phyloP scores from a whole-genome alignment of 768 basidiomycete genomes.

The Kwoniella europaea region DNA sequence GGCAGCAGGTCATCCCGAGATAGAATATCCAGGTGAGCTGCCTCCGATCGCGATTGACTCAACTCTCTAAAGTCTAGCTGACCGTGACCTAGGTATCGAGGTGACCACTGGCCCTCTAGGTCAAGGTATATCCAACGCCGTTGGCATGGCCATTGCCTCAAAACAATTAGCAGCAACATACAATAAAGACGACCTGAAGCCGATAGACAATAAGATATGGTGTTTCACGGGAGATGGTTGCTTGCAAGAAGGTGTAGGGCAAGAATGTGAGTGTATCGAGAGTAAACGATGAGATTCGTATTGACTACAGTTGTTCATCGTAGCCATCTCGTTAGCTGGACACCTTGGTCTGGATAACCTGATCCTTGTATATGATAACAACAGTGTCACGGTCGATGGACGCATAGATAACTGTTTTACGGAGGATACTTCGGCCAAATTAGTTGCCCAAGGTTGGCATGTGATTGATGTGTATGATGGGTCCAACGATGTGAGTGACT shows the following conservation, averaged over 20 bases:
- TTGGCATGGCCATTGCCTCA: slow-evolving; percentile 54
- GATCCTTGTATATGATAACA: slow-evolving; percentile 57
- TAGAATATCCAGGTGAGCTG: slow-evolving; percentile 53
- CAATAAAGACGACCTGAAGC: slow-evolving; percentile 47
- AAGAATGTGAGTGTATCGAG: slow-evolving; percentile 44
- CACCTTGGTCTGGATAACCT: slow-evolving; percentile 55
- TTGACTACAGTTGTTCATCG: no score
- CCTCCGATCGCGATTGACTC: slow-evolving; percentile 16
- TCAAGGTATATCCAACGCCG: slow-evolving; percentile 57
- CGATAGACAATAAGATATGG: slow-evolving; percentile 52
- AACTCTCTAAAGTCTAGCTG: background rate
- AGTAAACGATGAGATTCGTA: no score
- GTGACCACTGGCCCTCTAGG: slow-evolving; percentile 57
- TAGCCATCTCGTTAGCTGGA: slow-evolving; percentile 54
- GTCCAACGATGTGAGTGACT: slow-evolving; percentile 40
- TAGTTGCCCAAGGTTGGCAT: slow-evolving; percentile 49
- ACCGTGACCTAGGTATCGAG: slow-evolving; percentile 33
- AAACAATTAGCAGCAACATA: slow-evolving; percentile 51
- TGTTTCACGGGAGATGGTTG: slow-evolving; percentile 57
- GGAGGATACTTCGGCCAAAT: slow-evolving; percentile 55
- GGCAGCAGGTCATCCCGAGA: slow-evolving; percentile 52
- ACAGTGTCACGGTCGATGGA: slow-evolving; percentile 54
- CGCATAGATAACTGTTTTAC: slow-evolving; percentile 54
- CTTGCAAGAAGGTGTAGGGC: slow-evolving; percentile 57
- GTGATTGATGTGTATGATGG: slow-evolving; percentile 54